A percentile compares a stretch with the other conserved stretches of the same genome.
These are phyloP conservation scores for Xylogone sp. DNA, from an alignment of 2,329 filamentous ascomycete genomes.

Conservation along the genomic window DNA sequence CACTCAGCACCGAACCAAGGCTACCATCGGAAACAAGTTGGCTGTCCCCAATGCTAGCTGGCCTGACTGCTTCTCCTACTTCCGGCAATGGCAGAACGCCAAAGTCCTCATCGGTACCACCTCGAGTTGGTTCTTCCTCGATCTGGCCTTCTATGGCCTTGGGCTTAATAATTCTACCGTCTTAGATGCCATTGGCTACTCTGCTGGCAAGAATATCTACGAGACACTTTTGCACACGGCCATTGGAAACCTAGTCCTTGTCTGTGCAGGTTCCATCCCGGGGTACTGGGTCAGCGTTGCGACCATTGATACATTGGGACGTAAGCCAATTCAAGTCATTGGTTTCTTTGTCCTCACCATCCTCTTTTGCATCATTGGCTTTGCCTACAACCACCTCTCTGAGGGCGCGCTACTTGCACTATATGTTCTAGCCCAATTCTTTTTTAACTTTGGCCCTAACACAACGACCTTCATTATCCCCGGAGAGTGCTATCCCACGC, in stretches of 20 bases:
- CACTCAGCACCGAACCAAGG: constrained; percentile 49
- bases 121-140: constrained; percentile 78
- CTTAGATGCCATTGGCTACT: constrained; percentile 69
- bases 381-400: constrained; percentile 48
- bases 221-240: constrained; percentile 67
- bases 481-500: constrained; percentile 61
- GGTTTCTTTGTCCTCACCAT: constrained; percentile 60
- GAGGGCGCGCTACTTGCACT: constrained; percentile 51
- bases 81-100: constrained; percentile 64
- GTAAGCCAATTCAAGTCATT: constrained; percentile 69
- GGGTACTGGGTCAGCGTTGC: constrained; percentile 77
- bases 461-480: constrained; percentile 64
- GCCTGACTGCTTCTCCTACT: constrained; percentile 64
- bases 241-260: constrained; percentile 72
- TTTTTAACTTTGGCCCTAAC: constrained; percentile 65
- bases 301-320: constrained; percentile 70
- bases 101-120: constrained; percentile 73
- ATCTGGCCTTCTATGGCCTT: constrained; percentile 66
- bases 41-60: constrained; percentile 67
- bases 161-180: constrained; percentile 74
- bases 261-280: constrained; percentile 73
- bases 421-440: constrained; percentile 62
- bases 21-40: constrained; percentile 47
- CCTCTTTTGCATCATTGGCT: constrained; percentile 60
- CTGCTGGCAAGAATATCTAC: constrained; percentile 60